Evolutionary conservation across 768 basidiomycete species (phyloP).

Genomic region (Clitopilus passeckerianus): DNA sequence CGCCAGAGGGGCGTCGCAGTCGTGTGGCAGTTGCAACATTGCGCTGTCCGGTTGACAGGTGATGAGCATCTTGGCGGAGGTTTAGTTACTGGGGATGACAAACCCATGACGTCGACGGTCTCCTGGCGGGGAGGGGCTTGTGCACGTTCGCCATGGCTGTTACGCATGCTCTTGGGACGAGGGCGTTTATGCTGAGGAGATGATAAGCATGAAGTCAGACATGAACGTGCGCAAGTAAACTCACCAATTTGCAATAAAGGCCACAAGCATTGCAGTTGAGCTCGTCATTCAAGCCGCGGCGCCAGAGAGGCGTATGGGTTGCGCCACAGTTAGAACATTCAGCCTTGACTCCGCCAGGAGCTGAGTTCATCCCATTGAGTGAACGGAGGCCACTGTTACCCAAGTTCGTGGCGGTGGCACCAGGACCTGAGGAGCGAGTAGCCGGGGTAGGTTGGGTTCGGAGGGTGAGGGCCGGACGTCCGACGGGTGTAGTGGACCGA

Average conservation of each 20-base stretch:
- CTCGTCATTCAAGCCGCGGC: slow-evolving; percentile 82
- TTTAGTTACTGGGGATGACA: slow-evolving; percentile 26
- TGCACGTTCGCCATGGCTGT: slow-evolving; percentile 67
- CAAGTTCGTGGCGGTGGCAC: slow-evolving; percentile 60
- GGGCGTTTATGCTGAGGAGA: slow-evolving; percentile 73
- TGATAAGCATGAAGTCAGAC: slow-evolving; percentile 6
- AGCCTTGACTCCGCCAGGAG: slow-evolving; percentile 62
- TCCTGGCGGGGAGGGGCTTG: slow-evolving; percentile 64
- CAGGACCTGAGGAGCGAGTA: slow-evolving; percentile 53
- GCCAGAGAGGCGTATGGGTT: slow-evolving; percentile 85
- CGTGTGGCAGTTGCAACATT: slow-evolving; percentile 89
- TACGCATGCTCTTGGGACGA: slow-evolving; percentile 84
- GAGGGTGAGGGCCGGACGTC: slow-evolving; percentile 57
- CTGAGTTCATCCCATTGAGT: slow-evolving; percentile 29
- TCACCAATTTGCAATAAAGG: slow-evolving; percentile 78
- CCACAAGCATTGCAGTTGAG: slow-evolving; percentile 89
- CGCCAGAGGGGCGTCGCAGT: slow-evolving; percentile 88
- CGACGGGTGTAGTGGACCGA: slow-evolving; percentile 37
- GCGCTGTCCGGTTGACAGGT: slow-evolving; percentile 44
- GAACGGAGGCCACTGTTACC: slow-evolving; percentile 39
- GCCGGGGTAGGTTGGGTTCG: slow-evolving; percentile 45
- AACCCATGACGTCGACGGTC: slow-evolving; percentile 69
- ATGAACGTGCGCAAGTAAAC: slow-evolving; percentile 18
- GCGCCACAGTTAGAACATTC: slow-evolving; percentile 89
- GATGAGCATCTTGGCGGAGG: slow-evolving; percentile 21